Base-by-base conservation (phyloP, 495 filamentous ascomycete species). In the Endocarpon pusillum region DNA sequence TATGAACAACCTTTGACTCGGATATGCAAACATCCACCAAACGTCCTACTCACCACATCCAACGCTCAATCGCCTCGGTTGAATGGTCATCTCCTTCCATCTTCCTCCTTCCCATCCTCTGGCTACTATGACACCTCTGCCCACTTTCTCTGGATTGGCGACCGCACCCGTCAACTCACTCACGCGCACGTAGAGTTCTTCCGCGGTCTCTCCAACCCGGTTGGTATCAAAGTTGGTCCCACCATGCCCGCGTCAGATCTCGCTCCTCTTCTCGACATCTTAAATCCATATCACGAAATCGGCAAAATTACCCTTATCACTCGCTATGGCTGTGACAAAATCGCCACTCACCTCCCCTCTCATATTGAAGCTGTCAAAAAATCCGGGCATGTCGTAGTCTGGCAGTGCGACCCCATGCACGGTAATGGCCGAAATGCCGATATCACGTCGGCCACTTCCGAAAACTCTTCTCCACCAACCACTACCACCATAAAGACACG, bases 361-460 rank as follows among this genome's bases (percentile, higher is more conserved):
- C 89, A 97, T 57, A 94, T 97, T 48, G 66, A 74, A 36, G 81
- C 81, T 28, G 89, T 97, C 14, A 73, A 85, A 45, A 40, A 41
- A 4, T 80, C 78, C 35, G 67, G 66, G 1, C 74, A 87, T 51
- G 49, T 70, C 15, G 84, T 92, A 10, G 83, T 97, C 41, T 97
- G 89, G 89, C 83, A 94, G 54, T 93, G 84, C 55, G 89, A 97
- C 55, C 89, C 89, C 8, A 96, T 96, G 91, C 89, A 97, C 59
- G 89, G 89, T 38, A 77, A 67, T 35, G 64, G 59, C 4, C 58
- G 58, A 37, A 43, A n/a, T 5, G 28, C 28, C 7, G 19, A 5
- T 64, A 67, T 18, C 20, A n/a, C n/a, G n/a, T n/a, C n/a, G n/a
- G n/a, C n/a, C n/a, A n/a, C n/a, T n/a, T n/a, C n/a, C n/a, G n/a